Evolutionary conservation across 768 basidiomycete species (phyloP).

Genomic region (Tylopilus felleus): DNA sequence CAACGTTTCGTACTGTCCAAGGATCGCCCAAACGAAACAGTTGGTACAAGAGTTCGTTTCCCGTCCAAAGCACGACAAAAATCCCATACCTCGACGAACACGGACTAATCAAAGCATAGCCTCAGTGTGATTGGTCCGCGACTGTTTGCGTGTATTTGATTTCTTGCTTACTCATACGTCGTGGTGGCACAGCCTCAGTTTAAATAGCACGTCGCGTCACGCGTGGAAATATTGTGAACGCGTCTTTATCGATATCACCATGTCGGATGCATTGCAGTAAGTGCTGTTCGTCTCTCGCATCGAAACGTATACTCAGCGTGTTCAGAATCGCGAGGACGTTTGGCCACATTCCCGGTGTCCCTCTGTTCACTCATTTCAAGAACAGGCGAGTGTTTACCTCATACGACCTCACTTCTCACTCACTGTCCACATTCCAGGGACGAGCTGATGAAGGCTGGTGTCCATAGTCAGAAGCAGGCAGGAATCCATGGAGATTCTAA

Average conservation of each 20-base stretch:
- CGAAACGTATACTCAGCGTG: background rate
- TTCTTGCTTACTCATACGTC: conserved; percentile 1
- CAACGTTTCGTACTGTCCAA: background rate
- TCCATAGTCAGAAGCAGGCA: conserved; percentile 34
- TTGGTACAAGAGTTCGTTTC: too few species aligned
- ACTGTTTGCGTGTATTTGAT: conserved; percentile 14
- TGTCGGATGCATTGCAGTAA: conserved; percentile 14
- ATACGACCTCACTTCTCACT: background rate
- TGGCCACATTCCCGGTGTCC: conserved; percentile 31
- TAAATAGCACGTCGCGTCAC: conserved; percentile 6
- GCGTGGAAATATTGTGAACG: background rate
- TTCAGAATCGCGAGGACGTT: conserved; percentile 14
- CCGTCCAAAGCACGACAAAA: too few species aligned
- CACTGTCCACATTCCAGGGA: conserved; percentile 15
- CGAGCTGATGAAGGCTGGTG: conserved; percentile 23
- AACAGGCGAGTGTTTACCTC: conserved; percentile 4
- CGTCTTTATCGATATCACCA: conserved; percentile 11
- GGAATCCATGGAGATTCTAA: conserved; percentile 38
- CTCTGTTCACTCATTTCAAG: conserved; percentile 22
- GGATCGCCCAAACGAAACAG: too few species aligned
- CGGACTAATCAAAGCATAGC: background rate
- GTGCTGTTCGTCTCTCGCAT: background rate
- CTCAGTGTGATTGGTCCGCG: background rate
- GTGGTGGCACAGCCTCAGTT: background rate
- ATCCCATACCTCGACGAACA: background rate